Percentiles rank a stretch among this genome's conserved stretches.
These are phyloP conservation scores for Pleurotus platypus DNA, from an alignment of 768 basidiomycete genomes.

Conservation along the genomic window DNA sequence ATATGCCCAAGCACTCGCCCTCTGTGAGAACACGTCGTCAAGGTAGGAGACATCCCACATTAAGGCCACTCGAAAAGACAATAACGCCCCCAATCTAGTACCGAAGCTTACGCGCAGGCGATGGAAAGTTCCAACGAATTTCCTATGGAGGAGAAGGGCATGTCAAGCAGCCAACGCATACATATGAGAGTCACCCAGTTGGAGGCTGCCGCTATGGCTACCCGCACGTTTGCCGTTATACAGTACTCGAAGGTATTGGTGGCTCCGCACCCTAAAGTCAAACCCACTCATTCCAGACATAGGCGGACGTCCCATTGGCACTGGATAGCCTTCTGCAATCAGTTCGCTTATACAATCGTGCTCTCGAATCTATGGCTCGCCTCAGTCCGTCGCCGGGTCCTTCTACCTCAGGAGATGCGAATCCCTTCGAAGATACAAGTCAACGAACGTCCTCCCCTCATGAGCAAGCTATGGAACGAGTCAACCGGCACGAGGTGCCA, in stretches of 20 bases:
- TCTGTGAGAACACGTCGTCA: slow-evolving; percentile 51
- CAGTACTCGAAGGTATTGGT: slow-evolving; percentile 57
- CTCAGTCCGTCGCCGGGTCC: slow-evolving; percentile 37
- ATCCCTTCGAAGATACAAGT: slow-evolving; percentile 58
- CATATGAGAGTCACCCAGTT: slow-evolving; percentile 53
- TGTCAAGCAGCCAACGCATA: slow-evolving; percentile 55
- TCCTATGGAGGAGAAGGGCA: slow-evolving; percentile 39
- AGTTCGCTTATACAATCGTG: slow-evolving; percentile 78
- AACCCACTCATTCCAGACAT: background rate
- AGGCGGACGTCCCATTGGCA: slow-evolving; percentile 63
- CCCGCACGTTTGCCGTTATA: slow-evolving; percentile 64
- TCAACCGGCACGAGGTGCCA: slow-evolving; percentile 15
- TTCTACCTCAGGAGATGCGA: slow-evolving; percentile 27
- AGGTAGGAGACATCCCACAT: slow-evolving; percentile 37
- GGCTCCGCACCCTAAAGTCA: no score
- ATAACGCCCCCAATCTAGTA: slow-evolving; percentile 23
- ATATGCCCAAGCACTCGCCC: slow-evolving; percentile 62
- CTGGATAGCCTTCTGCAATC: slow-evolving; percentile 63
- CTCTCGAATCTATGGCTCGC: slow-evolving; percentile 63
- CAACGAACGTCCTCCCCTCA: slow-evolving; percentile 19
- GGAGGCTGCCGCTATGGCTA: slow-evolving; percentile 71
- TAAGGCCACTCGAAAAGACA: no score
- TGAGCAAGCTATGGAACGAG: slow-evolving; percentile 13
- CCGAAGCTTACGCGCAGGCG: slow-evolving; percentile 60
- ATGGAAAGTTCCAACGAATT: slow-evolving; percentile 39